Evolutionary conservation across 768 basidiomycete genomes (phyloP).

Genomic region (Asterophora parasitica): DNA sequence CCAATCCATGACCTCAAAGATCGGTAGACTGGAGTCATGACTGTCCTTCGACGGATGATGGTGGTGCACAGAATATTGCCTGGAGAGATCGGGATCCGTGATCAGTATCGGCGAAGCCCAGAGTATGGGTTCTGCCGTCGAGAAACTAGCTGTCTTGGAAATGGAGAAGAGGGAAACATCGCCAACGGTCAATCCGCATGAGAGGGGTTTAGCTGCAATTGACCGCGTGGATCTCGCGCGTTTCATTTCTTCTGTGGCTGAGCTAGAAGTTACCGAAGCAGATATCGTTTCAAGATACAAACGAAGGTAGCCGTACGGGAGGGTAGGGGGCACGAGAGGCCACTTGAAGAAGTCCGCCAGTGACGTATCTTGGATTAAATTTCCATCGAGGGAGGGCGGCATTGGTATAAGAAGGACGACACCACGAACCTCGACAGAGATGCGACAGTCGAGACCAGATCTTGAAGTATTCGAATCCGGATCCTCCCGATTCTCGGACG

Average conservation of each 20-base stretch:
- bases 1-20: conserved; percentile 62
- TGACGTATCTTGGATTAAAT: conserved; percentile 6
- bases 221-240: background rate
- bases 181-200: conserved; percentile 9
- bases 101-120: conserved; percentile 64
- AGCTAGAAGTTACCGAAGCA: conserved; percentile 21
- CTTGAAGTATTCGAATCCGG: background rate
- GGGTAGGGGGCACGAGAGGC: conserved; percentile 54
- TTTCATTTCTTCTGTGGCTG: conserved; percentile 7
- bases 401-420: conserved; percentile 47
- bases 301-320: conserved; percentile 49
- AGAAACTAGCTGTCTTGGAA: conserved; percentile 15
- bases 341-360: conserved; percentile 45
- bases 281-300: conserved; percentile 41
- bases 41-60: conserved; percentile 32
- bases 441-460: background rate
- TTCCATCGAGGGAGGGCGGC: conserved; percentile 21
- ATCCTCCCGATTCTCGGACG: conserved; percentile 7
- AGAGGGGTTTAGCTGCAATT: background rate
- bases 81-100: conserved; percentile 61
- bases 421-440: conserved; percentile 24
- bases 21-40: conserved; percentile 36
- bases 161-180: conserved; percentile 62
- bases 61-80: conserved; percentile 48
- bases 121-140: conserved; percentile 15